Conservation (phyloP, 768 basidiomycete genomes). For the Galerina marginata region DNA sequence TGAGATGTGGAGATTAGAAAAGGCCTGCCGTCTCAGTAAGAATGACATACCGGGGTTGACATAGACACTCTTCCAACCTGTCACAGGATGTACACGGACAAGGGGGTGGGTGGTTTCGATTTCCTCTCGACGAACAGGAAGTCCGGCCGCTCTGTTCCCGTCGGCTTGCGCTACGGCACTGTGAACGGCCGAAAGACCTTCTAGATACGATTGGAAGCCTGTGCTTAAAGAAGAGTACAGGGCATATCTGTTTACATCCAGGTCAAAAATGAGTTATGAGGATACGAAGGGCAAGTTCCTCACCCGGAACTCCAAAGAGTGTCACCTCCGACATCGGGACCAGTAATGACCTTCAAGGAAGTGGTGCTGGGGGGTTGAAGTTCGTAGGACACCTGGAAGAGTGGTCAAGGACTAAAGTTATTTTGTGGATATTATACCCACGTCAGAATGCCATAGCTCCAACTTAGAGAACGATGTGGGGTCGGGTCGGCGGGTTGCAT, state of each 20-base stretch:
- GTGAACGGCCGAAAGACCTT: conserved; percentile 75
- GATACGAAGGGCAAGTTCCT: conserved; percentile 21
- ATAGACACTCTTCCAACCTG: conserved; percentile 84
- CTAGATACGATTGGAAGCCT: conserved; percentile 76
- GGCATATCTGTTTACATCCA: conserved; percentile 57
- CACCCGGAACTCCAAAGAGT: conserved; percentile 84
- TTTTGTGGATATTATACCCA: conserved; percentile 29
- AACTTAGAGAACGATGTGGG: conserved; percentile 68
- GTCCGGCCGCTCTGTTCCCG: conserved; percentile 70
- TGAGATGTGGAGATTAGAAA: not conserved
- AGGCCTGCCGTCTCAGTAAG: not conserved
- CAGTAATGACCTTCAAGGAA: conserved; percentile 74
- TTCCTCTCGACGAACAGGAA: conserved; percentile 70
- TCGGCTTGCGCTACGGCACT: conserved; percentile 81
- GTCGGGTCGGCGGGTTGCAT: conserved; percentile 66
- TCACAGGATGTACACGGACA: conserved; percentile 84
- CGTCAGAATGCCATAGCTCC: conserved; percentile 86
- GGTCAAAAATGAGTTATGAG: not conserved
- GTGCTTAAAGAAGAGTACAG: conserved; percentile 85
- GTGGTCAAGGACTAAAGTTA: not conserved
- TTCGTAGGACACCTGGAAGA: conserved; percentile 70
- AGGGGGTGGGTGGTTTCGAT: conserved; percentile 79
- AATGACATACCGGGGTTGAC: conserved; percentile 69
- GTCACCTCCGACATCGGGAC: conserved; percentile 77
- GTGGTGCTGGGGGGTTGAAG: conserved; percentile 81